Conservation (phyloP, 345 rosid genomes). For the Arabidopsis thaliana region TAIR10.1 NC_003071.7:12225001-12225500, state of each 20-base stretch:
- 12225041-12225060: background rate
- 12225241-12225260: constrained; percentile 46
- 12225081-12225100: constrained; percentile 14
- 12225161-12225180: constrained; percentile 35
- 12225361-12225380: background rate
- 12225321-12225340: background rate
- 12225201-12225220: constrained; percentile 21
- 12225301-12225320: constrained; percentile 11
- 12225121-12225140: constrained; percentile 39
- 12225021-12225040: constrained; percentile 11
- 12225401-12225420: too few relatives aligned
- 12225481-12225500: too few relatives aligned
- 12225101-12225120: constrained; percentile 32
- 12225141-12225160: constrained; percentile 36
- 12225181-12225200: constrained; percentile 35
- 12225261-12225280: constrained; percentile 37
- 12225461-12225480: too few relatives aligned
- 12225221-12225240: constrained; percentile 30
- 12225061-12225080: background rate
- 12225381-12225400: background rate
- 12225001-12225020: background rate
- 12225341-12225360: background rate
- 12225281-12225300: constrained; percentile 32
- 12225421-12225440: too few relatives aligned
- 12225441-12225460: too few relatives aligned